phyloP scores from a whole-genome alignment of 352 stramenopile species.

The Phytophthora hibernalis region DNA sequence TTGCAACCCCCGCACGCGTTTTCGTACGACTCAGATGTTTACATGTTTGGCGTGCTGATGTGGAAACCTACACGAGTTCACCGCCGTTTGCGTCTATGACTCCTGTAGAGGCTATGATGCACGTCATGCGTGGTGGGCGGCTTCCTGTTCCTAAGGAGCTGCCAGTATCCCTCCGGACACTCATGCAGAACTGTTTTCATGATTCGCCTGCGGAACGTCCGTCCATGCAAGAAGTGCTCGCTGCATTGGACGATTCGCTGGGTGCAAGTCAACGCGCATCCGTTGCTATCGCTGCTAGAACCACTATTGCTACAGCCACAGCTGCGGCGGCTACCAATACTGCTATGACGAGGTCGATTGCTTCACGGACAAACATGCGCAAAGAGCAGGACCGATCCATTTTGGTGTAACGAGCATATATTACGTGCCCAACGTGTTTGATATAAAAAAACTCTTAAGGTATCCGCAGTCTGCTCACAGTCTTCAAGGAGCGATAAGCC shows the following conservation, averaged over 20 bases:
- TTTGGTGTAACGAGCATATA: constrained; percentile 30
- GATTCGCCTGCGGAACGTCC: constrained; percentile 68
- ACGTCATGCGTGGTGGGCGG: constrained; percentile 66
- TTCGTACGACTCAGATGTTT: constrained; percentile 81
- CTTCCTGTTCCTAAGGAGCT: constrained; percentile 56
- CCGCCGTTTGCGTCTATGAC: constrained; percentile 64
- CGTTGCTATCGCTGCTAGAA: constrained; percentile 27
- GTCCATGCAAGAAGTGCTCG: constrained; percentile 74
- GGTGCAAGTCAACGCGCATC: constrained; percentile 26
- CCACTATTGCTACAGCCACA: constrained; percentile 23
- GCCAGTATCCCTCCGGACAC: constrained; percentile 49
- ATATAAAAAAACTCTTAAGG: too few species aligned
- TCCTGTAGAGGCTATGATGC: constrained; percentile 68
- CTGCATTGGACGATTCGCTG: constrained; percentile 48
- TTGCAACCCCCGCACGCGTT: constrained; percentile 77
- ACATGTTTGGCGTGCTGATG: constrained; percentile 88
- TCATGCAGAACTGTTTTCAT: constrained; percentile 80
- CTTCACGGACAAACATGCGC: constrained; percentile 10
- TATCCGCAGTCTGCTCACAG: too few species aligned
- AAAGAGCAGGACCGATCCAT: constrained; percentile 41
- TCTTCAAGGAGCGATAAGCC: too few species aligned
- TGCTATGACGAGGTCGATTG: constrained; percentile 25
- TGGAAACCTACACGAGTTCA: constrained; percentile 75
- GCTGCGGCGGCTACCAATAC: constrained; percentile 24
- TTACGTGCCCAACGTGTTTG: neutral